Percentiles rank a stretch among this genome's conserved stretches.
Conservation (phyloP, 257 asterid species). For the Solanum ossicruentum region DNA sequence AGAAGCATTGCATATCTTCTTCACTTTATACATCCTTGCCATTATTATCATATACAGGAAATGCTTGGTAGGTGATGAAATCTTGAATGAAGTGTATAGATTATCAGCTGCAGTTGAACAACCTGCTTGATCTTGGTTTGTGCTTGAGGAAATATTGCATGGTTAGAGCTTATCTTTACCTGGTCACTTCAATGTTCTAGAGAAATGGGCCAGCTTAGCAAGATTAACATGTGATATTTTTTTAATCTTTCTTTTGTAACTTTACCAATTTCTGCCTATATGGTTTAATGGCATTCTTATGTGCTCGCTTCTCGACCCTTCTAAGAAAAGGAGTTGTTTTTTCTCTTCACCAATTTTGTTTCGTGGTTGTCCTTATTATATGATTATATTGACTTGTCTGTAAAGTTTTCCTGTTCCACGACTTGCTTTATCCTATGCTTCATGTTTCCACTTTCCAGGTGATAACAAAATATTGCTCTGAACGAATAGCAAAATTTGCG, state of each 20-base stretch:
- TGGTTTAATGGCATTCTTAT: background rate
- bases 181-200: background rate
- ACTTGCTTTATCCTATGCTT: background rate
- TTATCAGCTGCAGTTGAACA: background rate
- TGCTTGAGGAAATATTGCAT: background rate
- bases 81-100: background rate
- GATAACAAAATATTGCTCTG: slow-evolving; percentile 95
- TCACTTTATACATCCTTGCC: background rate
- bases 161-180: background rate
- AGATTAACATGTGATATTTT: background rate
- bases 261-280: background rate
- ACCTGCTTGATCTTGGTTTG: background rate
- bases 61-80: background rate
- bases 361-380: background rate
- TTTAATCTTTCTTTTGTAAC: background rate
- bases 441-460: slow-evolving; percentile 38
- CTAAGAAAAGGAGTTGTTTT: background rate
- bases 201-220: background rate
- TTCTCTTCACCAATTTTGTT: background rate
- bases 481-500: slow-evolving; percentile 90
- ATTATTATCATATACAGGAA: background rate
- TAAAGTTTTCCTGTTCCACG: background rate
- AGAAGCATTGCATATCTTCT: background rate
- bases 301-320: background rate
- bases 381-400: background rate